Evolutionary conservation across 2,329 filamentous ascomycete genomes (phyloP), one percentile per base, ranked within the genome.

Genomic region (Ophiocordyceps camponoti-leonardi): DNA sequence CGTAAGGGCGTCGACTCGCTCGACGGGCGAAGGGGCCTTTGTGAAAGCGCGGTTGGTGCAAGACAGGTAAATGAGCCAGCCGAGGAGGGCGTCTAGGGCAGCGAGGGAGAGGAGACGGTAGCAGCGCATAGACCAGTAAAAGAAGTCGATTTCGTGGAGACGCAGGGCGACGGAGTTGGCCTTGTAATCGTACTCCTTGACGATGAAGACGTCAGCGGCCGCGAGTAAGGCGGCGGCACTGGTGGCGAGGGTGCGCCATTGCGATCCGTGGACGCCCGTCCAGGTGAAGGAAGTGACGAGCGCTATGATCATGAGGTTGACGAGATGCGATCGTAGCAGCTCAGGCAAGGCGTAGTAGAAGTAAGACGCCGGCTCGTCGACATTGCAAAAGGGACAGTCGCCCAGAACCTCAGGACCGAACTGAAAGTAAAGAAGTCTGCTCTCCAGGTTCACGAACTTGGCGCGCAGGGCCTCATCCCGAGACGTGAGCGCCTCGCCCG

Each of bases 11-110:
- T 86, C 80, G 40, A 93, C 63, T 49, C 84, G 77, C 58, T 84
- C 79, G 1, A 78, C 73, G 0, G 79, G 61, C 0, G 72, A 67
- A 0, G 75, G 72, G 14, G 79, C 75, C 42, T 69, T 66, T 20
- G 77, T 73, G 52, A 93, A 85, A 48, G 83, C 81, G 19, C 87
- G 79, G 56, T 88, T 82, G 5, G 92, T 95, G 16, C 78, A 76
- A 3, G 82, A 80, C 4, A 92, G 68, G 64, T 81, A 95, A 35
- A 95, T 67, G 4, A 82, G 60, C 45, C 67, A 71, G 0, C 77
- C 84, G 0, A 92, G 62, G 1, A 69, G 46, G 0, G 62, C 69
- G 57, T 96, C 81, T 20, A 86, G 68, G 0, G 68, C 52, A 0
- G 79, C 79, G 3, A 95, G 74, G 1, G 63, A 66, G 14, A 85